A percentile compares a stretch with the other conserved stretches of the same genome.
These are phyloP conservation scores for Halophytophthora polymorphica DNA, from an alignment of 352 stramenopile species.

Conservation along the genomic window DNA sequence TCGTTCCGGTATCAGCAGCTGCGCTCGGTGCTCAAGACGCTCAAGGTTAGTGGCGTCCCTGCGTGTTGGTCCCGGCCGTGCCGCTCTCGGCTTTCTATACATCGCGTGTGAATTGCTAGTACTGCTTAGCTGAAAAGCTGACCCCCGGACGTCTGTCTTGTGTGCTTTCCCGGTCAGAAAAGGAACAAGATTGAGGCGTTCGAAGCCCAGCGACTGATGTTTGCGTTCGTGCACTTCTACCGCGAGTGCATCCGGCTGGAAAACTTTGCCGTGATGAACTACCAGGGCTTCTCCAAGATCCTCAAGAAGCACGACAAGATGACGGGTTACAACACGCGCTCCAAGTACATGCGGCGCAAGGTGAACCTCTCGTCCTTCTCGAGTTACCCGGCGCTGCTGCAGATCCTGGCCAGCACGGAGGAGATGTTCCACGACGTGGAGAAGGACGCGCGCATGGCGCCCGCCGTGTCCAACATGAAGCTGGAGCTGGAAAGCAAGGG, in stretches of 20 bases:
- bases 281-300: conserved; percentile 87
- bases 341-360: conserved; percentile 84
- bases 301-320: conserved; percentile 86
- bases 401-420: conserved; percentile 73
- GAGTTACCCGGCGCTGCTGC: conserved; percentile 70
- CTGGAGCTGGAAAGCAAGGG: conserved; percentile 36
- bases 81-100: no score
- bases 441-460: conserved; percentile 46
- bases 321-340: conserved; percentile 80
- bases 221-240: conserved; percentile 83
- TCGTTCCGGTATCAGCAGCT: conserved; percentile 70
- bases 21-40: conserved; percentile 59
- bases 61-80: not conserved
- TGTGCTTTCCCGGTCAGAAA: conserved; percentile 18
- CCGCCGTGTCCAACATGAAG: conserved; percentile 52
- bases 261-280: conserved; percentile 85
- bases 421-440: conserved; percentile 81
- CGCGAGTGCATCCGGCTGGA: conserved; percentile 76
- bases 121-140: no score
- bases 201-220: conserved; percentile 73
- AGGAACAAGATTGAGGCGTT: conserved; percentile 40
- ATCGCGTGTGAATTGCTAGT: no score
- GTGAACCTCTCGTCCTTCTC: conserved; percentile 79
- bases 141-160: no score
- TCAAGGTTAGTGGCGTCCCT: conserved; percentile 38